Evolutionary conservation across 2,329 filamentous ascomycete species (phyloP).

Genomic region (Stachybotrys elegans): DNA sequence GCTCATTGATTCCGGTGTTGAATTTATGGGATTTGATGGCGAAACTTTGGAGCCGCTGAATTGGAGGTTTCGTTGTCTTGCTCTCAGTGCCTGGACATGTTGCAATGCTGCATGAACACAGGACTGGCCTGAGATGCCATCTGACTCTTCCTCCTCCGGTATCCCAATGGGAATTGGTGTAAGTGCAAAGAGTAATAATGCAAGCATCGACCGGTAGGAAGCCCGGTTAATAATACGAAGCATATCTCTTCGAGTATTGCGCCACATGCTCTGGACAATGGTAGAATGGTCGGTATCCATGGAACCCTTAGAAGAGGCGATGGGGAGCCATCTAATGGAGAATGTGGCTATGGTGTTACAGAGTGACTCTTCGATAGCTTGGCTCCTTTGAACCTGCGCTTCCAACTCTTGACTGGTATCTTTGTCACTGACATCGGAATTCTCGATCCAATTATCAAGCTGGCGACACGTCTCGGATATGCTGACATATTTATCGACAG

Average conservation of each 20-base stretch:
- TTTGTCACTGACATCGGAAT: constrained; percentile 11
- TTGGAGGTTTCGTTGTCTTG: constrained; percentile 30
- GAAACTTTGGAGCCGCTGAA: constrained; percentile 35
- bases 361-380: constrained; percentile 18
- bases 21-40: constrained; percentile 14
- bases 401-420: constrained; percentile 1
- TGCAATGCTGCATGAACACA: constrained; percentile 36
- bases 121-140: constrained; percentile 32
- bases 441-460: constrained; percentile 29
- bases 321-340: constrained; percentile 22
- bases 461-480: constrained; percentile 22
- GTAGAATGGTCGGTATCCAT: constrained; percentile 8
- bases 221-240: constrained; percentile 33
- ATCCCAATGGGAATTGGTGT: constrained; percentile 34
- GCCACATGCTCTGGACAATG: constrained; percentile 24
- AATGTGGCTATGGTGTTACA: constrained; percentile 21
- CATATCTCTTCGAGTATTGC: constrained; percentile 30
- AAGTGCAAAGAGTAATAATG: constrained; percentile 32
- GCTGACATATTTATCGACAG: constrained; percentile 23
- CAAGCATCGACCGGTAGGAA: constrained; percentile 34
- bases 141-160: constrained; percentile 33
- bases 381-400: constrained; percentile 13
- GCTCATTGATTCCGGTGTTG: constrained; percentile 19
- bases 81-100: constrained; percentile 33
- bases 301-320: constrained; percentile 8